phyloP scores from a whole-genome alignment of 2,329 filamentous ascomycete genomes.

The Cladosporium sphaerospermum region DNA sequence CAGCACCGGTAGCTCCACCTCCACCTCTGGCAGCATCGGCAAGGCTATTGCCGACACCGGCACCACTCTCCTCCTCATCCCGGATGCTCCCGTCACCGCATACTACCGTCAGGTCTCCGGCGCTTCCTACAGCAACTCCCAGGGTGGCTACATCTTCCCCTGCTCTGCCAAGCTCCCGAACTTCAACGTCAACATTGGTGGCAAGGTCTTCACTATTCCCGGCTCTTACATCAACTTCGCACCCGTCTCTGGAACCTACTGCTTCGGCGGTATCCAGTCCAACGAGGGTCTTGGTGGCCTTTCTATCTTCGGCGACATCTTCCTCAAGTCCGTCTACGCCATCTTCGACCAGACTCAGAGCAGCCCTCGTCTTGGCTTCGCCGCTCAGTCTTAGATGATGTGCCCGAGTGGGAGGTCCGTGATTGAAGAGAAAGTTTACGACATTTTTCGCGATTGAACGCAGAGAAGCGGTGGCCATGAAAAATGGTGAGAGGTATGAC shows the following conservation, averaged over 20 bases:
- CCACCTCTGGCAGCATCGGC: slow-evolving; percentile 41
- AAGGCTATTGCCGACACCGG: slow-evolving; percentile 63
- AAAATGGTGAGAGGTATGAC: too few species aligned
- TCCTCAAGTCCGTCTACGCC: slow-evolving; percentile 71
- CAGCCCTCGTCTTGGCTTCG: slow-evolving; percentile 40
- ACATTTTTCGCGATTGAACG: too few species aligned
- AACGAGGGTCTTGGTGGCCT: slow-evolving; percentile 49
- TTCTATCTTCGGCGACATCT: slow-evolving; percentile 64
- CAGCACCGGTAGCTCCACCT: slow-evolving; percentile 43
- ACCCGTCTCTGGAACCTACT: slow-evolving; percentile 41
- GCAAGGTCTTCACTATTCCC: slow-evolving; percentile 45
- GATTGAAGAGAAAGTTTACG: too few species aligned
- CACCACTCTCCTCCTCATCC: slow-evolving; percentile 59
- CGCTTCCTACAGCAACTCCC: slow-evolving; percentile 40
- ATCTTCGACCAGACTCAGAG: slow-evolving; percentile 55
- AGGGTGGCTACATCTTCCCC: slow-evolving; percentile 52
- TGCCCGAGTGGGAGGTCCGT: too few species aligned
- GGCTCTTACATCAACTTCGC: slow-evolving; percentile 52
- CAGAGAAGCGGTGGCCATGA: too few species aligned
- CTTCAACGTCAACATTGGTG: slow-evolving; percentile 48
- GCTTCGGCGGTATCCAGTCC: slow-evolving; percentile 72
- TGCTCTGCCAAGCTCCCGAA: slow-evolving; percentile 47
- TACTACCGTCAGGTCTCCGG: slow-evolving; percentile 57
- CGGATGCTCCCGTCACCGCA: slow-evolving; percentile 45
- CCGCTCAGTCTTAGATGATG: slow-evolving; percentile 27